These are phyloP conservation scores for Raffaelea ambrosiae DNA, from an alignment of 2,329 filamentous ascomycete genomes.

Conservation along the genomic window DNA sequence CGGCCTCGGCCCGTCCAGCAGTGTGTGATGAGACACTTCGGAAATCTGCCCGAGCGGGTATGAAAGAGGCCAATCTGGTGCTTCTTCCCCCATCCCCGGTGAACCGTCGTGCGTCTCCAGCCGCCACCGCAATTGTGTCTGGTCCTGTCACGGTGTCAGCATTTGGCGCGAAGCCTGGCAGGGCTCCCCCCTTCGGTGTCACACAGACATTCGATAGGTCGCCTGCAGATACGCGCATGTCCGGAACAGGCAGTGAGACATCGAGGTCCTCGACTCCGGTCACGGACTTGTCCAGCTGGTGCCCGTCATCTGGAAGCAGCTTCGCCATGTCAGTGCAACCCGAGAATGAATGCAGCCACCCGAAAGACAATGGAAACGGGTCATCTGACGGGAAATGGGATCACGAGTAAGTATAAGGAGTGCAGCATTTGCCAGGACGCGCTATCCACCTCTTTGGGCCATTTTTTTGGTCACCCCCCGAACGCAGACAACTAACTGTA, in stretches of 20 bases:
- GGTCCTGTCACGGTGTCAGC: not conserved
- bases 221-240: not conserved
- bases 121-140: not conserved
- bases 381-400: slow-evolving; percentile 5
- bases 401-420: slow-evolving; percentile 8
- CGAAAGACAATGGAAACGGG: slow-evolving; percentile 4
- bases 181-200: too few species aligned
- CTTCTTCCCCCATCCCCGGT: not conserved
- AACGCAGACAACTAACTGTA: not conserved
- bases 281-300: slow-evolving; percentile 10
- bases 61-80: slow-evolving; percentile 4
- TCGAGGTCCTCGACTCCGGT: slow-evolving; percentile 11
- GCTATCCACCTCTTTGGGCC: not conserved
- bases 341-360: slow-evolving; percentile 3
- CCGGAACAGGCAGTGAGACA: slow-evolving; percentile 8
- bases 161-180: not conserved
- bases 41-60: not conserved
- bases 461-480: not conserved
- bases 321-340: slow-evolving; percentile 9
- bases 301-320: slow-evolving; percentile 10
- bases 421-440: not conserved
- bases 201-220: not conserved
- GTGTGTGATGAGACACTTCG: slow-evolving; percentile 4
- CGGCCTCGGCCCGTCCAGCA: slow-evolving; percentile 4
- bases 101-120: not conserved